A percentile compares a stretch with the other conserved stretches of the same genome.
These are phyloP conservation scores for Santalum album DNA, from an alignment of 164 flowering plant species.

Conservation along the genomic window DNA sequence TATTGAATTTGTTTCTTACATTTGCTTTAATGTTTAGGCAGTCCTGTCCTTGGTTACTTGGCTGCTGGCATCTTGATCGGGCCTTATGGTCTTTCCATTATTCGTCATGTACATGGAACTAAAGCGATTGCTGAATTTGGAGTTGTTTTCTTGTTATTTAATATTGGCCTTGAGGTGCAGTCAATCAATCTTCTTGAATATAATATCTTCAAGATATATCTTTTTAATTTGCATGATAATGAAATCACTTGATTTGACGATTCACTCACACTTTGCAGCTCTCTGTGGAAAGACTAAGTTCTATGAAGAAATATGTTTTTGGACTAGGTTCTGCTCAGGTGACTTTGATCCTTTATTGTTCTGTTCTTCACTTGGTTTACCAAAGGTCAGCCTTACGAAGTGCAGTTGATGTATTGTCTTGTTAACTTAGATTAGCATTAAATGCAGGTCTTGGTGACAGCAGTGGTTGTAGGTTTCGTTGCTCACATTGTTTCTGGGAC, in stretches of 20 bases:
- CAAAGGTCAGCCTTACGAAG: background rate
- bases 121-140: constrained; percentile 99
- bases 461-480: constrained; percentile 72
- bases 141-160: constrained; percentile 93
- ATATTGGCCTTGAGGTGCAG: constrained; percentile 97
- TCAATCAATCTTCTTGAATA: constrained; percentile 4
- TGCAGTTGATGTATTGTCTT: constrained; percentile 6
- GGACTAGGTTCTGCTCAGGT: constrained; percentile 99
- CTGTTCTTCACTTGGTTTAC: background rate
- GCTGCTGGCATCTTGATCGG: constrained; percentile 99
- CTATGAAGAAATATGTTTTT: constrained; percentile 99
- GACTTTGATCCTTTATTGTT: constrained; percentile 12
- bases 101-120: constrained; percentile 95
- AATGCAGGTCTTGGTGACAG: constrained; percentile 83
- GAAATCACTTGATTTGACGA: constrained; percentile 2
- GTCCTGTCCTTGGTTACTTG: constrained; percentile 98
- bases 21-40: constrained; percentile 50
- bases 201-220: too few relatives aligned
- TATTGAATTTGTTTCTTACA: constrained; percentile 6
- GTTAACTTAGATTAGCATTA: constrained; percentile 3
- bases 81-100: constrained; percentile 97
- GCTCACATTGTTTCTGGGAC: constrained; percentile 66
- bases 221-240: constrained; percentile 1
- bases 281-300: constrained; percentile 98
- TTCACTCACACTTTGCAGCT: constrained; percentile 49